Percentiles rank a stretch among this genome's conserved stretches.
Evolutionary conservation across 179 eudicot species (phyloP).

Genomic region (Monotropa hypopitys): DNA sequence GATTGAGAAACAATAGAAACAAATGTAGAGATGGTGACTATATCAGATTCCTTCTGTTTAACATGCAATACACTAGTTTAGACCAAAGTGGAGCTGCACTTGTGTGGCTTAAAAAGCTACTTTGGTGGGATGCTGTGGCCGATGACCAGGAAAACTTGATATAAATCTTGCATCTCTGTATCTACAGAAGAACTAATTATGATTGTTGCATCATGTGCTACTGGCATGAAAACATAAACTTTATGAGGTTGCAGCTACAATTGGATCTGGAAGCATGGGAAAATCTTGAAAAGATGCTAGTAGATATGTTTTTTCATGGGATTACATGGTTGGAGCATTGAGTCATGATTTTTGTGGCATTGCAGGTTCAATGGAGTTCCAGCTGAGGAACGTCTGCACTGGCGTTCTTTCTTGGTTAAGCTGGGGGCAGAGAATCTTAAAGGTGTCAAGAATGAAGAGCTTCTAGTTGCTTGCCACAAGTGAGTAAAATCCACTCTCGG

Average conservation of each 20-base stretch:
- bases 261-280: not conserved
- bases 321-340: not conserved
- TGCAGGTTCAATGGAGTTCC: conserved; percentile 95
- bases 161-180: not conserved
- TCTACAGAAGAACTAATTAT: not conserved
- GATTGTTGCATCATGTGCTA: not conserved
- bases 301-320: not conserved
- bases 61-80: not conserved
- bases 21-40: not conserved
- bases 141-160: not conserved
- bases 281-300: not conserved
- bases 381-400: conserved; percentile 90
- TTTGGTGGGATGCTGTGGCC: not conserved
- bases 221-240: not conserved
- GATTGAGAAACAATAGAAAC: not conserved
- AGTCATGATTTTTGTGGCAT: not conserved
- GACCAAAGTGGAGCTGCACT: not conserved
- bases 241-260: not conserved
- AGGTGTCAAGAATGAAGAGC: conserved; percentile 91
- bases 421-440: conserved; percentile 88
- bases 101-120: not conserved
- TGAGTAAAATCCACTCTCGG: conserved; percentile 21
- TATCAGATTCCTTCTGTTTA: not conserved
- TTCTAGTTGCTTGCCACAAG: conserved; percentile 97
- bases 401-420: conserved; percentile 93